Conservation (phyloP, 2,329 filamentous ascomycete genomes). For the Fusarium azukiicola region DNA sequence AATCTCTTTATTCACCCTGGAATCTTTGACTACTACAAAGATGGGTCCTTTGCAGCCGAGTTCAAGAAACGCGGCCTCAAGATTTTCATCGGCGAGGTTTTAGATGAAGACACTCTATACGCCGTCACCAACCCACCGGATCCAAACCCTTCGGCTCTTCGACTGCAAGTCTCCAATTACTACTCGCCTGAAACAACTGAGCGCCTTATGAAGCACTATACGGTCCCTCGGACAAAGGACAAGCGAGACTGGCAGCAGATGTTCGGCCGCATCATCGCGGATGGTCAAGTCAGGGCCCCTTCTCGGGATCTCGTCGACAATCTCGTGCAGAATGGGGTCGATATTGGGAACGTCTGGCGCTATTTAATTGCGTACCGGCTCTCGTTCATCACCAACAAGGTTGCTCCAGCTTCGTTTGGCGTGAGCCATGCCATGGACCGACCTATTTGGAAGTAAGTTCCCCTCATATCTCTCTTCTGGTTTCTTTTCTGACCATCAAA, state of each 20-base stretch:
- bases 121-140: slow-evolving; percentile 33
- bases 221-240: slow-evolving; percentile 9
- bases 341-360: slow-evolving; percentile 23
- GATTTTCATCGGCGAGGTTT: slow-evolving; percentile 33
- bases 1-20: slow-evolving; percentile 31
- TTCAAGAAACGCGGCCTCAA: slow-evolving; percentile 35
- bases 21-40: slow-evolving; percentile 29
- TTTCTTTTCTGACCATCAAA: neutral
- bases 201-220: slow-evolving; percentile 29
- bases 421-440: slow-evolving; percentile 40
- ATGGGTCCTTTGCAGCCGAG: slow-evolving; percentile 36
- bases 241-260: slow-evolving; percentile 26
- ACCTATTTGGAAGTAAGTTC: slow-evolving; percentile 39
- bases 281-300: slow-evolving; percentile 35
- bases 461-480: neutral
- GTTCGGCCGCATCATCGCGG: slow-evolving; percentile 33
- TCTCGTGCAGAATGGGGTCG: slow-evolving; percentile 27
- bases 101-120: slow-evolving; percentile 35
- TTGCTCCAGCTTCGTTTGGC: slow-evolving; percentile 38
- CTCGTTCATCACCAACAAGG: slow-evolving; percentile 32
- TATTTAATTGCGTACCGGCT: slow-evolving; percentile 35
- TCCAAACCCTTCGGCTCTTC: slow-evolving; percentile 23
- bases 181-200: slow-evolving; percentile 23
- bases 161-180: slow-evolving; percentile 35
- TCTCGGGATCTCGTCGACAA: slow-evolving; percentile 29